Percentiles rank a stretch among this genome's conserved stretches.
These are phyloP conservation scores for Podaxis sp. DNA, from an alignment of 768 basidiomycete species.

Conservation along the genomic window DNA sequence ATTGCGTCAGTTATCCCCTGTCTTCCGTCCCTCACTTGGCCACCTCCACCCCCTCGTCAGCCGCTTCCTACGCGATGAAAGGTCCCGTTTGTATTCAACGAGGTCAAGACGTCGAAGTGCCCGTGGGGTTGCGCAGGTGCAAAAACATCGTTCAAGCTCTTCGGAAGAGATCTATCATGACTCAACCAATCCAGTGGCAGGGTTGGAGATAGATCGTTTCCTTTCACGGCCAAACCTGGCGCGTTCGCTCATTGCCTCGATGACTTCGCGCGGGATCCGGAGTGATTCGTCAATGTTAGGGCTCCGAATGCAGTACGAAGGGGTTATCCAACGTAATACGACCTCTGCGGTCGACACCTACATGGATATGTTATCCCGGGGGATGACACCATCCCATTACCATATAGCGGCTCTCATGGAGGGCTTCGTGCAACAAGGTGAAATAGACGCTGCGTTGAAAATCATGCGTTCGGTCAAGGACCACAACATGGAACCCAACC, in stretches of 20 bases:
- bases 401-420: slow-evolving; percentile 79
- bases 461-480: slow-evolving; percentile 52
- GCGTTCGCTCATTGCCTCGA: slow-evolving; percentile 43
- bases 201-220: neutral
- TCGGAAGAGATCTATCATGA: neutral
- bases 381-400: slow-evolving; percentile 69
- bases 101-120: neutral
- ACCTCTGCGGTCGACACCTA: slow-evolving; percentile 55
- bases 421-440: slow-evolving; percentile 61
- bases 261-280: slow-evolving; percentile 47
- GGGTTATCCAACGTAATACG: slow-evolving; percentile 49
- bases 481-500: slow-evolving; percentile 55
- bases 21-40: slow-evolving; percentile 46
- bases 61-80: slow-evolving; percentile 52
- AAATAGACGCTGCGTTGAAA: slow-evolving; percentile 54
- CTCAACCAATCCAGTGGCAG: neutral
- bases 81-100: slow-evolving; percentile 48
- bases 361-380: slow-evolving; percentile 58
- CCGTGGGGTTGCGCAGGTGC: too few relatives aligned
- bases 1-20: slow-evolving; percentile 41
- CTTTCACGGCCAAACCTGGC: slow-evolving; percentile 29
- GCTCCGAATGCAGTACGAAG: slow-evolving; percentile 65
- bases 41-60: slow-evolving; percentile 59
- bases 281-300: slow-evolving; percentile 59
- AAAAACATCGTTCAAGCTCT: neutral